A percentile compares a stretch with the other conserved stretches of the same genome.
Evolutionary conservation across 2,329 filamentous ascomycete genomes (phyloP).

Genomic region (Colletotrichum nymphaeae): DNA sequence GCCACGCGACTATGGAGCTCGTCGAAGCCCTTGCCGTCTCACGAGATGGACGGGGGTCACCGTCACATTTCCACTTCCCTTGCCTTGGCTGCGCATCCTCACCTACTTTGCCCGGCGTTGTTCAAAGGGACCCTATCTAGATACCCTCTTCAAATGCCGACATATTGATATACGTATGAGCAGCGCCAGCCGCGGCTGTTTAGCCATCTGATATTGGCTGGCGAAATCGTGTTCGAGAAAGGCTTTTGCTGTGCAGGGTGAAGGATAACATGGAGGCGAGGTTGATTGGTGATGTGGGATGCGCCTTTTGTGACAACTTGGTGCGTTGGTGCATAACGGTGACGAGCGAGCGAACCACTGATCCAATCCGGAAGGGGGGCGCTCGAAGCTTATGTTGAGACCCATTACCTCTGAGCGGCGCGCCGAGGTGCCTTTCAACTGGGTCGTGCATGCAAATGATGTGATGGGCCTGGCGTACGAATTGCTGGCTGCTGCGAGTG

Average conservation of each 20-base stretch:
- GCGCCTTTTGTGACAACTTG: slow-evolving; percentile 21
- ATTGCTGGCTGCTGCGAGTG: neutral
- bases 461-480: neutral
- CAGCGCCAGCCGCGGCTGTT: neutral
- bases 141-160: slow-evolving; percentile 32
- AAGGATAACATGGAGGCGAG: neutral
- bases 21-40: neutral
- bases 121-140: slow-evolving; percentile 16
- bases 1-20: slow-evolving; percentile 14
- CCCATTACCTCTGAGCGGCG: neutral
- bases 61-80: neutral
- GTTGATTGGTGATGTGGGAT: slow-evolving; percentile 25
- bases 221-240: neutral
- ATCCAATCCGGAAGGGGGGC: neutral
- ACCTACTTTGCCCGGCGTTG: neutral
- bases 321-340: slow-evolving; percentile 17
- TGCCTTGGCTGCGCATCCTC: neutral
- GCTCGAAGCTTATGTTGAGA: neutral
- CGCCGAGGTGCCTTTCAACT: neutral
- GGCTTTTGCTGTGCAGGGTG: slow-evolving; percentile 1
- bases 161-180: slow-evolving; percentile 5
- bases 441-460: neutral
- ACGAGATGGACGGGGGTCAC: neutral
- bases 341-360: slow-evolving; percentile 2
- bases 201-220: neutral